Evolutionary conservation across 169 alveolate species (phyloP), one percentile per base, ranked within the genome.

Genomic region (Cryptosporidium meleagridis): DNA sequence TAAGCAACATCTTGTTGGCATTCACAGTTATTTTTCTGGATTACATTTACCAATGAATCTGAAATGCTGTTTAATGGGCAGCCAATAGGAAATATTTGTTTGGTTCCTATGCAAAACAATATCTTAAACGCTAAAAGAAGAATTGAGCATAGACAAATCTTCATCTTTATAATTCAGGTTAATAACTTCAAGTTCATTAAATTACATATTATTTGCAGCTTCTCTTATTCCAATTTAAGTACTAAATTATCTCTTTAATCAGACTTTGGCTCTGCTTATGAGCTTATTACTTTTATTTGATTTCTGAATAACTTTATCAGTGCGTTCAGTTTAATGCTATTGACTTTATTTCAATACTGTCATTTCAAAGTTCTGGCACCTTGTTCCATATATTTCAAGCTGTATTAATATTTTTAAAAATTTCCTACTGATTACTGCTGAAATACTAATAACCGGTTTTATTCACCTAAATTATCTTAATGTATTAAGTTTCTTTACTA

Each of bases 31-130:
- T 33, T 29, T 8, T 14, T 67, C 14, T 9, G 7, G 52, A 21
- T 61, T 14, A 65, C 48, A 21, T 80, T 51, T 21, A 80, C 21
- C 26, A 31, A 4, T 7, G 68, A 35, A 21, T 39, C 41, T 18
- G 33, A 37, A 41, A 62, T n/a, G 3, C 68, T 62, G 52, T 80
- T 80, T 59, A 80, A 44, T 21, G 89, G 89, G 33, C 89, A 80
- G 44, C 75, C 89, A 59, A 44, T 33, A 1, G 89, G 89, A 62
- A 80, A 80, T 23, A 44, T 59, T 10, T 14, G 10, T 10, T 69
- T 26, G 31, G 41, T 12, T 52, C 59, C 62, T 26, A 35, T 18
- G 44, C 53, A 33, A 7, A 37, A 51, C 18, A 65, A 65, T 37
- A n/a, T 37, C 26, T 16, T 10, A 26, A 65, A 65, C 6, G 33